Conservation (phyloP, 345 rosid species). For the Hevea brasiliensis region DNA sequence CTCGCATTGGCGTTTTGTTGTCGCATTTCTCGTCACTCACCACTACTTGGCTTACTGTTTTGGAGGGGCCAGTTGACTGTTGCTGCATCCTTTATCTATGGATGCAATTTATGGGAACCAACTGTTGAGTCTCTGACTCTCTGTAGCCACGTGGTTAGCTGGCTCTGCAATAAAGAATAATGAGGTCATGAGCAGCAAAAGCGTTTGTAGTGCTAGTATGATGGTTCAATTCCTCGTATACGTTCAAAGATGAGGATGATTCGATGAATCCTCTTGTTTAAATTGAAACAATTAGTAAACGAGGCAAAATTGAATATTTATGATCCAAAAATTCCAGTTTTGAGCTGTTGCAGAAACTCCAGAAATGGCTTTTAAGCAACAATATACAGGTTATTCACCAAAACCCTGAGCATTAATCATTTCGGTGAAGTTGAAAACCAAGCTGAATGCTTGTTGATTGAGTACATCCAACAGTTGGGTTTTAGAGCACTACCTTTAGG, state of each 20-base stretch:
- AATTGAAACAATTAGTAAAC: too few species aligned
- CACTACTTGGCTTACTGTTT: too few species aligned
- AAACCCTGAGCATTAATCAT: too few species aligned
- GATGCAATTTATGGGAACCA: not conserved
- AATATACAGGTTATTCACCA: not conserved
- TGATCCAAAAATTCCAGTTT: not conserved
- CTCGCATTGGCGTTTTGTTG: slow-evolving; percentile 4
- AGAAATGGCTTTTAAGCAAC: not conserved
- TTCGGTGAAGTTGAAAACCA: too few species aligned
- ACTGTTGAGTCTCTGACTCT: not conserved
- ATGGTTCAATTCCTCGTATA: not conserved
- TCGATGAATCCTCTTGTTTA: too few species aligned
- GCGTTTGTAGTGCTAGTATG: not conserved
- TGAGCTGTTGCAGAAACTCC: not conserved
- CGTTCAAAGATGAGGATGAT: not conserved
- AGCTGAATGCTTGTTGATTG: too few species aligned
- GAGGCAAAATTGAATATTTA: too few species aligned
- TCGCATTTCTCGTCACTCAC: not conserved
- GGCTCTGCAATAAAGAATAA: not conserved
- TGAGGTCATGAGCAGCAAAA: not conserved
- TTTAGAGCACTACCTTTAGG: too few species aligned
- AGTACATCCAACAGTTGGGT: too few species aligned
- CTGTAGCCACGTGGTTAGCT: not conserved
- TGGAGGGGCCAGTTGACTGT: not conserved
- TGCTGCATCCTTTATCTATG: not conserved